Percentiles rank a stretch among this genome's conserved stretches.
These are phyloP conservation scores for Amauroascus niger DNA, from an alignment of 2,329 filamentous ascomycete genomes.

Conservation along the genomic window DNA sequence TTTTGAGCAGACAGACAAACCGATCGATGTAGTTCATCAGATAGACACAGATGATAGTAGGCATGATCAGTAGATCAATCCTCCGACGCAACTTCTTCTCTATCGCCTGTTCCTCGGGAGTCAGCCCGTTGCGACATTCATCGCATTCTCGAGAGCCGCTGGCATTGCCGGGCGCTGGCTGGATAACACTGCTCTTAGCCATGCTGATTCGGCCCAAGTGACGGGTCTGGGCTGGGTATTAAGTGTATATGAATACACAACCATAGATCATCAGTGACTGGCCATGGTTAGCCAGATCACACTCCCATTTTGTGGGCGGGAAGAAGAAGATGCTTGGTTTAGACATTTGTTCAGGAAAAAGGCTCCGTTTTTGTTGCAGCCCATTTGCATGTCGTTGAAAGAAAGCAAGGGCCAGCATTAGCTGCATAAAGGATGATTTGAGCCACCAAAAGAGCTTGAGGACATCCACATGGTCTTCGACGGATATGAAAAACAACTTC, in stretches of 20 bases:
- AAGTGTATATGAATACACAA: not conserved
- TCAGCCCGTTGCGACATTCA: conserved; percentile 8
- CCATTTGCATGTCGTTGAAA: too few relatives aligned
- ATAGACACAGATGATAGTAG: conserved; percentile 35
- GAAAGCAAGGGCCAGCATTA: too few relatives aligned
- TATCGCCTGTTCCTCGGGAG: conserved; percentile 26
- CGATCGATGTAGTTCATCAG: conserved; percentile 40
- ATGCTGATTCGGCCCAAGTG: not conserved
- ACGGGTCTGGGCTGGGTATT: not conserved
- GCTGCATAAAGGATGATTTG: too few relatives aligned
- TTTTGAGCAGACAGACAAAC: conserved; percentile 22
- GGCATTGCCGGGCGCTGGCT: not conserved
- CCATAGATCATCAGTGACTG: not conserved
- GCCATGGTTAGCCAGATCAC: too few relatives aligned
- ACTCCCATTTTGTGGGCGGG: too few relatives aligned
- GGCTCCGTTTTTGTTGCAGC: too few relatives aligned
- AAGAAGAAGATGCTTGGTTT: too few relatives aligned
- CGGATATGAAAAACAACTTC: too few relatives aligned
- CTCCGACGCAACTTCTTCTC: conserved; percentile 32
- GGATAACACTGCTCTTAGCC: not conserved
- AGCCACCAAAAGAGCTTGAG: too few relatives aligned
- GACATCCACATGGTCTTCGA: too few relatives aligned
- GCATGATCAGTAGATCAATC: conserved; percentile 35
- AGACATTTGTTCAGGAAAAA: too few relatives aligned
- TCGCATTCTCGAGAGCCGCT: not conserved